phyloP scores from a whole-genome alignment of 2,329 filamentous ascomycete genomes.

The Fusarium sarcochroum region DNA sequence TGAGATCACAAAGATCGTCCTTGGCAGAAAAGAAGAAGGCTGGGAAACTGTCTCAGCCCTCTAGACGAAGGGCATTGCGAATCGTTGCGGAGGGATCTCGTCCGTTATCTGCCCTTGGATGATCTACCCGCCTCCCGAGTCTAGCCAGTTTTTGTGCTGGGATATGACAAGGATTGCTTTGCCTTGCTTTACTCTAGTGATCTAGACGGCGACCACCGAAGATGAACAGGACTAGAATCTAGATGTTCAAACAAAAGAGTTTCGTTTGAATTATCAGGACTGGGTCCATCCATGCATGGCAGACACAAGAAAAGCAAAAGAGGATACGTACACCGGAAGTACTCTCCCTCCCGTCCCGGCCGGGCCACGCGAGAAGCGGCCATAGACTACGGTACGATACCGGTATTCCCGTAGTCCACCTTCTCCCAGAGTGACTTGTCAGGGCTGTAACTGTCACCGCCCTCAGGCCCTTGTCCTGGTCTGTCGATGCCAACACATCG shows the following conservation, averaged over 20 bases:
- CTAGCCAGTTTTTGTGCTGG: conserved; percentile 16
- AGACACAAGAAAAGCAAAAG: conserved; percentile 2
- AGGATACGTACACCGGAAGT: conserved; percentile 4
- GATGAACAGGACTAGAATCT: background rate
- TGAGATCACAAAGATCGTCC: conserved; percentile 11
- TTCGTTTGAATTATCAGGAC: conserved; percentile 9
- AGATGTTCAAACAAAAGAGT: background rate
- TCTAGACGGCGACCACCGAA: background rate
- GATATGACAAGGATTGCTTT: conserved; percentile 26
- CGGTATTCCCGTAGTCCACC: conserved; percentile 16
- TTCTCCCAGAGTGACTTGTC: conserved; percentile 15
- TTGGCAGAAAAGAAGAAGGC: conserved; percentile 1
- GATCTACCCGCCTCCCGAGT: conserved; percentile 41
- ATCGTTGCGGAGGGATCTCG: conserved; percentile 13
- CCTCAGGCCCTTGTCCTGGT: conserved; percentile 18
- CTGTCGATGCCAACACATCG: conserved; percentile 38
- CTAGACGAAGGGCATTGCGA: conserved; percentile 14
- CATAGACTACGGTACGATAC: background rate
- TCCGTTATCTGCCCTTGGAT: conserved; percentile 24
- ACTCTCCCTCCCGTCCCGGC: conserved; percentile 17
- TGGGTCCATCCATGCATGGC: conserved; percentile 7
- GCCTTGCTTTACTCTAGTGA: conserved; percentile 9
- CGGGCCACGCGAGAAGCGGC: conserved; percentile 13
- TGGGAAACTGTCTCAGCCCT: conserved; percentile 28
- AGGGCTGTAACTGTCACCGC: conserved; percentile 30